These are phyloP conservation scores for Pichia sp. DNA, from an alignment of 1,139 yeast genomes.

Conservation along the genomic window DNA sequence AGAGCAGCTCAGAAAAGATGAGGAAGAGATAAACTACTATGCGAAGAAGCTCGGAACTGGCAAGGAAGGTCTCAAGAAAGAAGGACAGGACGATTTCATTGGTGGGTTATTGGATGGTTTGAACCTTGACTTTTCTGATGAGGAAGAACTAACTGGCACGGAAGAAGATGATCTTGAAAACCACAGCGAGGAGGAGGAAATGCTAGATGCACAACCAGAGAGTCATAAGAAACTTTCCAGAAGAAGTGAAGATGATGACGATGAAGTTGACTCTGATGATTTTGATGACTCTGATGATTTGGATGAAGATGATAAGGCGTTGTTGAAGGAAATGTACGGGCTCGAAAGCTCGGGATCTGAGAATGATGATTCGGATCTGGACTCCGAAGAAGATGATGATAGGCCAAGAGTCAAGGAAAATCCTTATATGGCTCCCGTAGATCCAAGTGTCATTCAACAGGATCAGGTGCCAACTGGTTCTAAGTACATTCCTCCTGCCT, in stretches of 20 bases:
- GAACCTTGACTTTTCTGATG: slow-evolving; percentile 25
- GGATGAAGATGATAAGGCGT: slow-evolving; percentile 39
- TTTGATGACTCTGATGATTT: slow-evolving; percentile 38
- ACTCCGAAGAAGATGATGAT: slow-evolving; percentile 11
- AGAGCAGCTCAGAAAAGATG: slow-evolving; percentile 40
- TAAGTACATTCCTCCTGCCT: slow-evolving; percentile 76
- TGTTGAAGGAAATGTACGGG: slow-evolving; percentile 31
- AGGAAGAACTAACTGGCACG: not conserved
- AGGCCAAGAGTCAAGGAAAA: slow-evolving; percentile 48
- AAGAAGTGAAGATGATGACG: slow-evolving; percentile 15
- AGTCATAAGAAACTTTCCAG: not conserved
- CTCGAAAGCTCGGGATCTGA: slow-evolving; percentile 27
- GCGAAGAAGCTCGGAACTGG: slow-evolving; percentile 66
- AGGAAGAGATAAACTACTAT: slow-evolving; percentile 74
- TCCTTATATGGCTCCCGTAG: slow-evolving; percentile 77
- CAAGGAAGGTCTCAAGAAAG: slow-evolving; percentile 17
- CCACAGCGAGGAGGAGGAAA: slow-evolving; percentile 31
- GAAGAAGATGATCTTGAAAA: not conserved
- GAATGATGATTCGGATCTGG: slow-evolving; percentile 21
- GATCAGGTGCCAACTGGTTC: slow-evolving; percentile 31
- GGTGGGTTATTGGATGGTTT: slow-evolving; percentile 42
- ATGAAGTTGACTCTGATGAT: slow-evolving; percentile 34
- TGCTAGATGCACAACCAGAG: slow-evolving; percentile 3
- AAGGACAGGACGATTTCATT: slow-evolving; percentile 25
- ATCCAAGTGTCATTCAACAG: slow-evolving; percentile 16